Evolutionary conservation across 2,329 filamentous ascomycete genomes (phyloP).

Genomic region (Pseudopithomyces chartarum): DNA sequence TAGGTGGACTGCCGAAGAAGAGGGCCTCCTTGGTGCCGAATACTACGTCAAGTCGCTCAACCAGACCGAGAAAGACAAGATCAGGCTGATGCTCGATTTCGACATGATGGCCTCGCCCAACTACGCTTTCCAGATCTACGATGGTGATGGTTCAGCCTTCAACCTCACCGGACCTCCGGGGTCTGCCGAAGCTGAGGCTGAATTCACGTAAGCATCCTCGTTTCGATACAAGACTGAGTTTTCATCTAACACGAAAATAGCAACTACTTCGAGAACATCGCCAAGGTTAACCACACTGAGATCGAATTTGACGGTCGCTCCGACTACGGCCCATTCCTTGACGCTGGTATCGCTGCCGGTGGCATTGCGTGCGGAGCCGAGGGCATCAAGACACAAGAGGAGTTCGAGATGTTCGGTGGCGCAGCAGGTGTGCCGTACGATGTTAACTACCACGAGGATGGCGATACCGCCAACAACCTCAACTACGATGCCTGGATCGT

Average conservation of each 20-base stretch:
- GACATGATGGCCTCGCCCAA: conserved; percentile 74
- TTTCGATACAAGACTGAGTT: neutral
- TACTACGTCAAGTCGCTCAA: conserved; percentile 60
- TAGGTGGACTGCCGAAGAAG: conserved; percentile 65
- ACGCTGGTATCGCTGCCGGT: conserved; percentile 72
- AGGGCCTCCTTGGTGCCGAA: conserved; percentile 64
- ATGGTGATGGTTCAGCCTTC: conserved; percentile 62
- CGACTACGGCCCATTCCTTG: conserved; percentile 80
- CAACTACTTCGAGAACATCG: conserved; percentile 35
- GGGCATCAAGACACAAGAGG: conserved; percentile 71
- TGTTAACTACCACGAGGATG: conserved; percentile 60
- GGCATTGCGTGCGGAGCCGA: conserved; percentile 81
- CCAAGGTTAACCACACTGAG: conserved; percentile 57
- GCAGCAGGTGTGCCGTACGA: conserved; percentile 64
- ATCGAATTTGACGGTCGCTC: conserved; percentile 79
- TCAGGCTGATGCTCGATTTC: conserved; percentile 71
- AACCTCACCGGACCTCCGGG: conserved; percentile 63
- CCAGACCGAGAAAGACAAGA: conserved; percentile 59
- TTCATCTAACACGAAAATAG: conserved; percentile 2
- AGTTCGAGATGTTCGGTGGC: conserved; percentile 73
- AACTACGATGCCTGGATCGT: conserved; percentile 59
- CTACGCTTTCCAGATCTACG: conserved; percentile 61
- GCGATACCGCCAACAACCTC: conserved; percentile 60
- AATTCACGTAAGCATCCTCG: conserved; percentile 48
- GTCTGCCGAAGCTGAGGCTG: conserved; percentile 69